Base-by-base conservation (phyloP, 495 filamentous ascomycete genomes). In the Neurospora sp. region DNA sequence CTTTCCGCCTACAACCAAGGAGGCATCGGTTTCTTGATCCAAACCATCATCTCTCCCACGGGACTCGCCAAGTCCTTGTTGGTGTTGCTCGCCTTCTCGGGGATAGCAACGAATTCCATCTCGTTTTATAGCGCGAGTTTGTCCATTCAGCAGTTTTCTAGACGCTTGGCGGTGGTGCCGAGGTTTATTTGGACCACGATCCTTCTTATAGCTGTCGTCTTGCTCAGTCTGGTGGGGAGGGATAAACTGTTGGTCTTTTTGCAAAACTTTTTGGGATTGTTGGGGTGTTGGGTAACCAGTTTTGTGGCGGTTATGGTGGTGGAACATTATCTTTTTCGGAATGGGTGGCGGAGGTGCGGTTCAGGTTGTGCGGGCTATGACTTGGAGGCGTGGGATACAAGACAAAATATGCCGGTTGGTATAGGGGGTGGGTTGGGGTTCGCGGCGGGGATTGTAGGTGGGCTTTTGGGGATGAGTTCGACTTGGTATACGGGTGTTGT, bases 251-350 rank as follows among this genome's bases (percentile, higher is more conserved):
- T 82, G 38, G 74, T 74, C 0, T 83, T 83, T 27, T 75, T 87
- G 39, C 80, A 86, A 75, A 84, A 89, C 72, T 89, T 90, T 78
- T 82, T 90, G 31, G 83, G 84, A 10, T 76, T 89, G 41, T 80
- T 90, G 22, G 87, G 88, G 7, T 90, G 90, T 78, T 89, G 87
- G 85, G 85, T 83, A 70, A 87, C 87, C 14, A 83, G 83, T 2
- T 89, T 87, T 77, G 86, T 87, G 41, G 81, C 86, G 71, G 88
- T 90, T 73, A 73, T 91, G 4, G 83, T 89, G 73, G 78, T 80
- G 12, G 90, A 92, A 73, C 88, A 92, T 77, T 87, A 87, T 73
- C 70, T 85, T 53, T 90, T 91, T 82, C 85, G 89, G 17, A 40
- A 75, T n/a, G 82, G 79, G 20, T 59, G 75, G 20, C 75, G 76